Conservation (phyloP, 1,284 basidiomycete genomes). For the Boletus nobilissimus region DNA sequence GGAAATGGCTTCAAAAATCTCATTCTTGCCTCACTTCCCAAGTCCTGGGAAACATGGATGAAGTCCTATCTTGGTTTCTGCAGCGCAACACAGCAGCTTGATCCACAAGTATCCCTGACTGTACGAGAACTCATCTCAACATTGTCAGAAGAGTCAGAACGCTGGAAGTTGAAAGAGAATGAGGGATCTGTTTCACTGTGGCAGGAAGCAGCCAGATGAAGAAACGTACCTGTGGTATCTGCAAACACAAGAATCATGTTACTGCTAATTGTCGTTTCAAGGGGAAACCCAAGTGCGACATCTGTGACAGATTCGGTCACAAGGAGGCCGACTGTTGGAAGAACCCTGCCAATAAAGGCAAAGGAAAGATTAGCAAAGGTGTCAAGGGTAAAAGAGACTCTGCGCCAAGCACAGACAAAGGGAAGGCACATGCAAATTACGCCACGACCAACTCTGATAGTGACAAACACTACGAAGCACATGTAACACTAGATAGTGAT, state of each 20-base stretch:
- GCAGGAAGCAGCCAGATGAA: background rate
- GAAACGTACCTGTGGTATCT: background rate
- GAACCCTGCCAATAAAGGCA: constrained; percentile 2
- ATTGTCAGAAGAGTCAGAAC: too few species aligned
- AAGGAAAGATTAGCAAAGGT: background rate
- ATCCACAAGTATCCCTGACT: too few species aligned
- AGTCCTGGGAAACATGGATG: too few species aligned
- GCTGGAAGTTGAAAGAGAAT: too few species aligned
- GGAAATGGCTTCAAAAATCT: too few species aligned
- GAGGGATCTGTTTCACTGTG: too few species aligned
- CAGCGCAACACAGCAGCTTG: too few species aligned
- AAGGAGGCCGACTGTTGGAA: background rate
- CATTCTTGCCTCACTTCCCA: too few species aligned
- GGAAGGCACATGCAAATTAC: background rate
- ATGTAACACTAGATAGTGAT: background rate
- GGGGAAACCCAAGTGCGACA: constrained; percentile 1
- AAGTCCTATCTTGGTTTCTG: too few species aligned
- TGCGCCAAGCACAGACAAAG: background rate
- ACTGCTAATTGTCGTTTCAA: background rate
- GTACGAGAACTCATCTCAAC: too few species aligned
- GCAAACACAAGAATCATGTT: too few species aligned
- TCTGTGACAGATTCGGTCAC: background rate
- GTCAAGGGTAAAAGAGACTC: background rate
- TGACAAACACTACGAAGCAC: background rate
- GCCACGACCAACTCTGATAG: background rate